phyloP scores from a whole-genome alignment of 176 grass and related monocot genomes.

The Stipa capillata region DNA sequence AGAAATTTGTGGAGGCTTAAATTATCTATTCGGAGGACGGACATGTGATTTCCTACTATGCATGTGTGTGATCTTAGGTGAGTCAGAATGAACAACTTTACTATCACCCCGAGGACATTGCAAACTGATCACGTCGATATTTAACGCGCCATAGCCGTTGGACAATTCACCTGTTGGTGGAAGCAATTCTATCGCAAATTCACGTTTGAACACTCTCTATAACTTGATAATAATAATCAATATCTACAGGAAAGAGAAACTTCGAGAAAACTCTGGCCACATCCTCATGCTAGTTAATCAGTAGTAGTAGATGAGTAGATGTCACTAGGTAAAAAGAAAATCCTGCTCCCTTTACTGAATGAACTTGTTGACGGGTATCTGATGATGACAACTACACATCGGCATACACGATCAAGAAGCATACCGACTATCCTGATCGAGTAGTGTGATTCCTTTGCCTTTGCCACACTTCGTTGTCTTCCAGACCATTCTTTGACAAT shows the following conservation, averaged over 20 bases:
- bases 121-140: too few species aligned
- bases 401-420: background rate
- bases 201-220: background rate
- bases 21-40: too few species aligned
- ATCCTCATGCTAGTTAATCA: background rate
- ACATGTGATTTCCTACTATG: too few species aligned
- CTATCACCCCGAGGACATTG: too few species aligned
- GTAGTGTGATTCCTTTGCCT: background rate
- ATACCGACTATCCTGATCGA: background rate
- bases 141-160: background rate
- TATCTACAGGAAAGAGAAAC: background rate
- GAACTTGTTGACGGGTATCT: background rate
- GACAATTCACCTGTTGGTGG: background rate
- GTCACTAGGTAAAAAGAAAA: slow-evolving; percentile 7
- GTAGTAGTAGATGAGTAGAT: slow-evolving; percentile 13
- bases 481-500: too few species aligned
- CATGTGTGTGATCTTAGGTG: too few species aligned
- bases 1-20: too few species aligned
- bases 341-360: background rate
- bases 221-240: too few species aligned
- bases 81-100: too few species aligned
- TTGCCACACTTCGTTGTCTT: slow-evolving; percentile 5
- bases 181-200: background rate
- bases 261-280: background rate
- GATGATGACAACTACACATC: background rate